These are phyloP conservation scores for Xylariomycetidae sp. DNA, from an alignment of 2,329 filamentous ascomycete genomes.

Conservation along the genomic window DNA sequence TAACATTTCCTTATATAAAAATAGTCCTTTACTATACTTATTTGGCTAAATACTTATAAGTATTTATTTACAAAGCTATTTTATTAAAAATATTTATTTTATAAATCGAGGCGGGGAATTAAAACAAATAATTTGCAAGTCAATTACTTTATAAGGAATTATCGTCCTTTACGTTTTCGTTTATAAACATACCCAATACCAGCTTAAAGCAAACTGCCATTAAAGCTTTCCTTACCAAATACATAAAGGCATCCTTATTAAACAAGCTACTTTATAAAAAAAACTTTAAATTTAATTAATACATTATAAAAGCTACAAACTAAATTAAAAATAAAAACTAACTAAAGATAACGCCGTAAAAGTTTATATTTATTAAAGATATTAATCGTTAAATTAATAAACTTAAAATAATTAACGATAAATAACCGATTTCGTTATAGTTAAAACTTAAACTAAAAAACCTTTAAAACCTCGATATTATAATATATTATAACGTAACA, in stretches of 20 bases:
- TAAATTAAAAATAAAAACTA: no score
- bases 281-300: not conserved
- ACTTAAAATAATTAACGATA: not conserved
- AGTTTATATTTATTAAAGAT: not conserved
- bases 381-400: not conserved
- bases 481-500: not conserved
- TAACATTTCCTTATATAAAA: not conserved
- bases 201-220: no score
- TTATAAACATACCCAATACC: no score
- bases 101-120: constrained; percentile 1
- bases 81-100: not conserved
- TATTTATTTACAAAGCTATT: not conserved
- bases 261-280: not conserved
- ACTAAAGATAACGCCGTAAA: no score
- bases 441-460: not conserved
- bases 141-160: not conserved
- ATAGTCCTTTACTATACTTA: not conserved
- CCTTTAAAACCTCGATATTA: not conserved
- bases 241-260: not conserved
- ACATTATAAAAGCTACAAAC: not conserved
- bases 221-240: not conserved
- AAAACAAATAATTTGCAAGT: not conserved
- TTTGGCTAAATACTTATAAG: not conserved
- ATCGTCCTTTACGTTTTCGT: no score
- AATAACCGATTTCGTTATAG: not conserved